Conservation (phyloP, 2,329 filamentous ascomycete species). For the Aplosporella prunicola region DNA sequence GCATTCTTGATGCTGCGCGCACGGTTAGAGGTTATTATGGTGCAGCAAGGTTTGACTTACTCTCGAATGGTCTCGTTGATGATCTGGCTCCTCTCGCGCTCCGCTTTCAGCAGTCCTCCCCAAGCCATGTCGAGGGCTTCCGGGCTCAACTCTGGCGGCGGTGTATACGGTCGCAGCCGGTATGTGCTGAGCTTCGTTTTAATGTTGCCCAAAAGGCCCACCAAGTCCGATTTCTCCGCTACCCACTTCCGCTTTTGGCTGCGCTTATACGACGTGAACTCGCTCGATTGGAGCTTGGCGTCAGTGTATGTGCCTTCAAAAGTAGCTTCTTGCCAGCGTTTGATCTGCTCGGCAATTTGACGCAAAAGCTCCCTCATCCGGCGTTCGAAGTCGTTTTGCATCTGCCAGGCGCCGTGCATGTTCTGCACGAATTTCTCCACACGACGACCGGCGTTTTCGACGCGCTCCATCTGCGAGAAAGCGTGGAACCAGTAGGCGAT, state of each 20-base stretch:
- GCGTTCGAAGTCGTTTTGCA: conserved; percentile 93
- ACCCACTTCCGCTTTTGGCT: conserved; percentile 92
- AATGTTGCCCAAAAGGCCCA: conserved; percentile 90
- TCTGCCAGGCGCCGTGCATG: conserved; percentile 99
- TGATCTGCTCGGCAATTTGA: conserved; percentile 62
- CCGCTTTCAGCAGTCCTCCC: conserved; percentile 67
- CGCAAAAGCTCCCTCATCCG: conserved; percentile 76
- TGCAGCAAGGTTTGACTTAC: conserved; percentile 36
- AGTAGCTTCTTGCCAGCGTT: conserved; percentile 65
- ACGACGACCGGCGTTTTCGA: conserved; percentile 90
- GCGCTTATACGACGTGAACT: conserved; percentile 84
- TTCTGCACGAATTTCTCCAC: conserved; percentile 98
- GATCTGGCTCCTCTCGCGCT: conserved; percentile 80
- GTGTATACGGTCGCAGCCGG: conserved; percentile 80
- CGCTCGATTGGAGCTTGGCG: conserved; percentile 73
- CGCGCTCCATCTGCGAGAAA: conserved; percentile 97
- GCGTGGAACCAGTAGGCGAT: conserved; percentile 99
- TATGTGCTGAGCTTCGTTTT: conserved; percentile 98
- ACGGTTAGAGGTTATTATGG: conserved; percentile 29
- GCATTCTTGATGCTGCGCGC: conserved; percentile 75
- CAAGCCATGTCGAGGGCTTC: conserved; percentile 78
- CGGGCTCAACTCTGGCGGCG: conserved; percentile 71
- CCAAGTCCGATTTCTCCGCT: conserved; percentile 91
- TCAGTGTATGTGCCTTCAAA: conserved; percentile 91
- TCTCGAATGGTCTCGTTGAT: conserved; percentile 99